These are phyloP conservation scores for Tricholoma bakamatsutake DNA, from an alignment of 768 basidiomycete genomes.

Conservation along the genomic window DNA sequence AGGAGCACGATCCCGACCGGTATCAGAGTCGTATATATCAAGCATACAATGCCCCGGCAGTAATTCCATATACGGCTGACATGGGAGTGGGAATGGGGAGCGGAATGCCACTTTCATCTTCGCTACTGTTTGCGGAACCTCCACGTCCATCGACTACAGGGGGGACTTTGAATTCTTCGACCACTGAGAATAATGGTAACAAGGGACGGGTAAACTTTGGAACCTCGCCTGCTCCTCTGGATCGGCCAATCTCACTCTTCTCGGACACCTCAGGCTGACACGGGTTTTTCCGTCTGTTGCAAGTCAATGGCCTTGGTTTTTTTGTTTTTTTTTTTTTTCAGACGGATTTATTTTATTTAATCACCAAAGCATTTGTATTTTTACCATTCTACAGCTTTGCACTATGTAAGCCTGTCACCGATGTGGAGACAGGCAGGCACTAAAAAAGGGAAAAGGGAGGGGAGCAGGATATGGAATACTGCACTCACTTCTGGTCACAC, in stretches of 20 bases:
- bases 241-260: background rate
- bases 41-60: slow-evolving; percentile 3
- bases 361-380: no score
- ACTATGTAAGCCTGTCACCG: no score
- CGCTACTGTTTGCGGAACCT: background rate
- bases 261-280: background rate
- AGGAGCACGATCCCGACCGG: background rate
- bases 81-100: background rate
- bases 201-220: background rate
- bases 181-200: background rate
- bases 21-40: background rate
- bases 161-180: background rate
- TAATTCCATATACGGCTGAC: slow-evolving; percentile 1
- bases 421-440: no score
- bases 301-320: background rate
- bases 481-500: no score
- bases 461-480: no score
- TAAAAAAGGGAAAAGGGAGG: no score
- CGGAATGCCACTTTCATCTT: background rate
- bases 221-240: background rate
- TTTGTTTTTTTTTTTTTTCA: background rate
- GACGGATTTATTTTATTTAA: no score
- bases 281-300: background rate
- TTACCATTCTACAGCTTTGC: no score
- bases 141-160: background rate